Conservation (phyloP, 2,329 filamentous ascomycete genomes). For the Colletotrichum scovillei region DNA sequence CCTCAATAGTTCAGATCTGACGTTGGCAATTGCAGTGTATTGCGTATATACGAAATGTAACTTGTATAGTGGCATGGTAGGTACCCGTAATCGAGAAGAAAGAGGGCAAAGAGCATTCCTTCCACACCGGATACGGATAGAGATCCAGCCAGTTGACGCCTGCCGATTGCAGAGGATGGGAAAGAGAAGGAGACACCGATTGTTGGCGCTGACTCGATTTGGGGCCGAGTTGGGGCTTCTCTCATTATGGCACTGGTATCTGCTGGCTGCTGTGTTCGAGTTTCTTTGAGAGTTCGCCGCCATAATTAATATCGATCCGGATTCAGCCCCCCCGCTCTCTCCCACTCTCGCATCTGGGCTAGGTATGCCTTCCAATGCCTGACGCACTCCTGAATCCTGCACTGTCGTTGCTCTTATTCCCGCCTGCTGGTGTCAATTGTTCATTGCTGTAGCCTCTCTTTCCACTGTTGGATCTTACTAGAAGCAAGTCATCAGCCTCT, state of each 20-base stretch:
- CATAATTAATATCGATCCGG: background rate
- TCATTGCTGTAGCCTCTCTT: background rate
- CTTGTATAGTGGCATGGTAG: background rate
- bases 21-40: background rate
- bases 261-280: background rate
- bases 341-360: background rate
- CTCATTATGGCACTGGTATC: background rate
- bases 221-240: background rate
- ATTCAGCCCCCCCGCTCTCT: background rate
- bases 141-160: background rate
- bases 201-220: slow-evolving; percentile 29
- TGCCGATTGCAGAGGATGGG: slow-evolving; percentile 24
- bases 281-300: slow-evolving; percentile 3
- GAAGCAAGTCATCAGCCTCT: background rate
- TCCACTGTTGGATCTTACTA: background rate
- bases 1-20: slow-evolving; percentile 30
- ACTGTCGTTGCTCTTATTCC: background rate
- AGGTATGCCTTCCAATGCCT: background rate
- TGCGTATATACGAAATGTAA: background rate
- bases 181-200: background rate
- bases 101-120: background rate
- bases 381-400: background rate
- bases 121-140: background rate
- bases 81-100: background rate
- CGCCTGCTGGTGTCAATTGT: background rate